Conservation (phyloP, 169 alveolate genomes). For the Besnoitia besnoiti region DNA sequence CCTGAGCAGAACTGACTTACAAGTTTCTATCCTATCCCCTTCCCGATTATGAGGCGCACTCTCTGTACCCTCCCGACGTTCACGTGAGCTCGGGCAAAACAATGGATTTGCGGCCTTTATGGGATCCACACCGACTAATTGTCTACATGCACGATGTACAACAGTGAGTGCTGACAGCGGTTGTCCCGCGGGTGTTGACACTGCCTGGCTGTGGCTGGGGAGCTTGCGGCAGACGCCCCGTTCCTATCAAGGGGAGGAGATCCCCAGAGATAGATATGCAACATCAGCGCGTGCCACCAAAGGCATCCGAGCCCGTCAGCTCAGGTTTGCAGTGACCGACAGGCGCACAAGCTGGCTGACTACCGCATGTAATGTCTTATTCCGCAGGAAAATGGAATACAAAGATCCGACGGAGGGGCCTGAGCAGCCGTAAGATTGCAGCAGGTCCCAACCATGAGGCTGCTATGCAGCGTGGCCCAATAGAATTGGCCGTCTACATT, state of each 20-base stretch:
- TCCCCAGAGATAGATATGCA: too few species aligned
- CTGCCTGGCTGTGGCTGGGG: too few species aligned
- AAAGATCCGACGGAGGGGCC: constrained; percentile 32
- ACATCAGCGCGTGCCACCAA: too few species aligned
- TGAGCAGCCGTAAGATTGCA: not conserved
- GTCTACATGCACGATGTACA: constrained; percentile 51
- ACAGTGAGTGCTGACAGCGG: not conserved
- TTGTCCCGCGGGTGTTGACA: too few species aligned
- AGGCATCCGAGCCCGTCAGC: too few species aligned
- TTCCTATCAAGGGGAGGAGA: too few species aligned
- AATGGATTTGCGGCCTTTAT: not conserved
- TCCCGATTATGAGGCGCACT: not conserved
- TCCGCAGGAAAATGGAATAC: constrained; percentile 37
- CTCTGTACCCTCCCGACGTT: constrained; percentile 44
- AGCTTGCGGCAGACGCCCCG: too few species aligned
- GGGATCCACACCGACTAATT: constrained; percentile 51
- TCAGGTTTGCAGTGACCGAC: too few species aligned
- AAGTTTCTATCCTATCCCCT: constrained; percentile 33
- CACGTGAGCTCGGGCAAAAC: not conserved
- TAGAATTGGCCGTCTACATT: too few species aligned
- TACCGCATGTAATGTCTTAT: too few species aligned
- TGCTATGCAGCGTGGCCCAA: not conserved
- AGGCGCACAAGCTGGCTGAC: too few species aligned
- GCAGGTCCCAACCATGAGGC: not conserved
- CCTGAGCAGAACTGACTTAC: constrained; percentile 12